Conservation (phyloP, 1,284 basidiomycete genomes). For the Moniliophthora roreri region DNA sequence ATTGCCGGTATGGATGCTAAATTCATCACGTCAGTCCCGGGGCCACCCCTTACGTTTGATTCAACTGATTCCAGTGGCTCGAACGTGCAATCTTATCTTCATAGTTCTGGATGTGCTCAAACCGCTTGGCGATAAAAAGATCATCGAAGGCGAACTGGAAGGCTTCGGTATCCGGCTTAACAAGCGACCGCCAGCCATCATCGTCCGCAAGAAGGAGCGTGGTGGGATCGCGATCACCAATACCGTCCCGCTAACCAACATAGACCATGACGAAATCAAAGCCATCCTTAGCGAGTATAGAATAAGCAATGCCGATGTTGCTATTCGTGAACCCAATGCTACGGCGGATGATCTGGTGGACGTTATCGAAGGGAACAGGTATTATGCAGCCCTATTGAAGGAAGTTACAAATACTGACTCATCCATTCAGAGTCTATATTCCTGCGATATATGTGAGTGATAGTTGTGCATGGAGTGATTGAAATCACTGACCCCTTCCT, state of each 20-base stretch:
- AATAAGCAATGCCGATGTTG: constrained; percentile 88
- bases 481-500: constrained; percentile 9
- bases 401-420: background rate
- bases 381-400: constrained; percentile 16
- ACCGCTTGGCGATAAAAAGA: constrained; percentile 90
- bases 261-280: constrained; percentile 95
- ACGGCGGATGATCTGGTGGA: constrained; percentile 98
- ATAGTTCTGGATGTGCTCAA: constrained; percentile 98
- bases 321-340: constrained; percentile 91
- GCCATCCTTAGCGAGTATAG: constrained; percentile 95
- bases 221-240: constrained; percentile 94
- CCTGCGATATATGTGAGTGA: constrained; percentile 81
- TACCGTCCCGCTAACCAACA: constrained; percentile 95
- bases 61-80: constrained; percentile 63
- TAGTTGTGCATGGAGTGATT: background rate
- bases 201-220: constrained; percentile 91
- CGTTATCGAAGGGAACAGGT: constrained; percentile 92
- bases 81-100: constrained; percentile 98
- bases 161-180: constrained; percentile 97
- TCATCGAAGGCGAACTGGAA: constrained; percentile 92
- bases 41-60: constrained; percentile 14
- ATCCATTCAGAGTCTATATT: constrained; percentile 79
- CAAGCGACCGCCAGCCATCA: constrained; percentile 91
- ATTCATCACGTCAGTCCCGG: constrained; percentile 13
- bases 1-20: constrained; percentile 69